Percentiles rank a stretch among this genome's conserved stretches.
Conservation (phyloP, 768 basidiomycete genomes). For the Podaxis carcinomalis region DNA sequence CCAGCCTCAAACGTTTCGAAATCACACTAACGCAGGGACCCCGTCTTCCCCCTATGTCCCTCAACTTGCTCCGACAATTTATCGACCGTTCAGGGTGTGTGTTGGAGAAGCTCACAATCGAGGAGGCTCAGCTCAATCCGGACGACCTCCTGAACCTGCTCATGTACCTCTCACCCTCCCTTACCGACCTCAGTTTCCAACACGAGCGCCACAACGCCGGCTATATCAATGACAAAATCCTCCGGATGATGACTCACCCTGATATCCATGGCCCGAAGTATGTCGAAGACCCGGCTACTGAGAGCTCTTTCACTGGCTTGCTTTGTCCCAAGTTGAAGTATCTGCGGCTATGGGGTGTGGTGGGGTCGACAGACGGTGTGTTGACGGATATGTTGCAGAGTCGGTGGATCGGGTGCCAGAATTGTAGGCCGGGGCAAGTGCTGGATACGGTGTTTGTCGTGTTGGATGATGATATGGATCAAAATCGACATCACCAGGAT, state of each 20-base stretch:
- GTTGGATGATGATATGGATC: slow-evolving; percentile 16
- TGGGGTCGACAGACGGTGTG: slow-evolving; percentile 20
- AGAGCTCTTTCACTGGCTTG: neutral
- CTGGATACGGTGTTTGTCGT: slow-evolving; percentile 15
- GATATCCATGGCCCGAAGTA: slow-evolving; percentile 19
- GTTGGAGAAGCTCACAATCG: slow-evolving; percentile 7
- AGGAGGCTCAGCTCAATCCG: slow-evolving; percentile 5
- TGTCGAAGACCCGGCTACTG: neutral
- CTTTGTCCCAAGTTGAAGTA: slow-evolving; percentile 19
- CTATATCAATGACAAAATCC: slow-evolving; percentile 6
- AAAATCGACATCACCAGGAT: slow-evolving; percentile 10
- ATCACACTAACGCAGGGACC: slow-evolving; percentile 13
- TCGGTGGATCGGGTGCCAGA: slow-evolving; percentile 16
- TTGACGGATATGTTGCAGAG: slow-evolving; percentile 27
- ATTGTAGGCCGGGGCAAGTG: slow-evolving; percentile 11
- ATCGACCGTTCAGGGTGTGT: slow-evolving; percentile 10
- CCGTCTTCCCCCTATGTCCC: slow-evolving; percentile 10
- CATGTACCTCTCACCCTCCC: slow-evolving; percentile 5
- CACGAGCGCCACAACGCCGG: slow-evolving; percentile 9
- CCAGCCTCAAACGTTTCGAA: slow-evolving; percentile 19
- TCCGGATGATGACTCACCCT: slow-evolving; percentile 20
- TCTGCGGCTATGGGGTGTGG: slow-evolving; percentile 23
- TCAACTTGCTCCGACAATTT: slow-evolving; percentile 1
- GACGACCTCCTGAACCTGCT: slow-evolving; percentile 9
- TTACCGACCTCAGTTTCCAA: slow-evolving; percentile 10